A percentile compares a stretch with the other conserved stretches of the same genome.
These are phyloP conservation scores for Funneliformis mosseae DNA, from an alignment of 192 early-diverging fungal species.

Conservation along the genomic window DNA sequence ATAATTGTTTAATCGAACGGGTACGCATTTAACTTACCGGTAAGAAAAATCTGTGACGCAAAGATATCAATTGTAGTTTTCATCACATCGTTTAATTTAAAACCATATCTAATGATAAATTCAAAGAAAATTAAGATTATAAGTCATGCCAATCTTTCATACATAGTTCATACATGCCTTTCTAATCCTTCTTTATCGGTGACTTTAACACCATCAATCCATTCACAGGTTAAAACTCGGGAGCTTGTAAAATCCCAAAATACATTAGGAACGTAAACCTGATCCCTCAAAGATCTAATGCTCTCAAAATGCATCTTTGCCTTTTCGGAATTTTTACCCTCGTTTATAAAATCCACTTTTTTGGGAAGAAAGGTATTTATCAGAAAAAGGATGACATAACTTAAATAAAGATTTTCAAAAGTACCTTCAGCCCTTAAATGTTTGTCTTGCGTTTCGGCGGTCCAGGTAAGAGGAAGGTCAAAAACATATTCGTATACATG, in stretches of 20 bases:
- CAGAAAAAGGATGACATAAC: not conserved
- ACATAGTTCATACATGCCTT: conserved; percentile 32
- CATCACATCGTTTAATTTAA: conserved; percentile 59
- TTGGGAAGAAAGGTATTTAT: not conserved
- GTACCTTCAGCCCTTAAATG: conserved; percentile 72
- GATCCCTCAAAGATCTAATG: conserved; percentile 50
- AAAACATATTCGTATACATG: conserved; percentile 73
- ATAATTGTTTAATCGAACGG: not conserved
- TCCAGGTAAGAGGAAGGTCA: conserved; percentile 82
- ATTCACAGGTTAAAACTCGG: conserved; percentile 84
- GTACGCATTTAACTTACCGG: conserved; percentile 35
- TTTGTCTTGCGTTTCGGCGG: conserved; percentile 67
- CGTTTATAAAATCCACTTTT: conserved; percentile 82
- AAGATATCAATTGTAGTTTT: conserved; percentile 76
- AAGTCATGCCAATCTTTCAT: not conserved
- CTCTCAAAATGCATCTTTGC: conserved; percentile 54
- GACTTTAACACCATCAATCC: conserved; percentile 82
- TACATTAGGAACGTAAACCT: conserved; percentile 79
- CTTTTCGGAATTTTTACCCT: conserved; percentile 76
- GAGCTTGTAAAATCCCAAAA: conserved; percentile 69
- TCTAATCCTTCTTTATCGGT: conserved; percentile 59
- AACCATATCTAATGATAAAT: conserved; percentile 28
- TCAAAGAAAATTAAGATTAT: not conserved
- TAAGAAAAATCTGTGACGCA: conserved; percentile 83
- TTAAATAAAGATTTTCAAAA: not conserved